These are phyloP conservation scores for Chaetomidium leptoderma DNA, from an alignment of 495 filamentous ascomycete genomes.

Conservation along the genomic window DNA sequence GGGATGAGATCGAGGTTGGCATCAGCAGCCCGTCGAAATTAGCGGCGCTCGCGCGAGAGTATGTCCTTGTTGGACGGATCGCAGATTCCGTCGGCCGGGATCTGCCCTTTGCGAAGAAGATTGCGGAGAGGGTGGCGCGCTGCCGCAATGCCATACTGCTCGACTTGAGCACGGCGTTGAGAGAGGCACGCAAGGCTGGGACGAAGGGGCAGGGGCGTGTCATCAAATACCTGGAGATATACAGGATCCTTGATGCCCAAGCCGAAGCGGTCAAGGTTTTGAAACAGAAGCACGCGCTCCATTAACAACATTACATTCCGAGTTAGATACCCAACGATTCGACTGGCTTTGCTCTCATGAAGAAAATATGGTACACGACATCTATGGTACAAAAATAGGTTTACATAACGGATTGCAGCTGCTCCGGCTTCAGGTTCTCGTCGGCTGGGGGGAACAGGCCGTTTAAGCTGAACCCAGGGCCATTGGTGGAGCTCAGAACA, in stretches of 20 bases:
- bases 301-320: conserved; percentile 4
- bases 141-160: conserved; percentile 72
- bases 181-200: conserved; percentile 59
- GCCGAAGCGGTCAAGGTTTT: conserved; percentile 68
- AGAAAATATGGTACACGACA: conserved; percentile 46
- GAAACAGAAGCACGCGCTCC: conserved; percentile 41
- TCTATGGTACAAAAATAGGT: conserved; percentile 34
- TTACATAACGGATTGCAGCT: conserved; percentile 52
- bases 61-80: conserved; percentile 37
- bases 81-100: conserved; percentile 42
- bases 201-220: conserved; percentile 52
- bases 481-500: conserved; percentile 84
- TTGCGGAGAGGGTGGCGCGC: conserved; percentile 49
- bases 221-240: conserved; percentile 70
- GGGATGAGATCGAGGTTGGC: conserved; percentile 26
- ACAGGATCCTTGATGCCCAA: conserved; percentile 70
- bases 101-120: conserved; percentile 45
- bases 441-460: conserved; percentile 64
- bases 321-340: conserved; percentile 33
- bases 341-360: conserved; percentile 19
- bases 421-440: conserved; percentile 49
- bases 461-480: conserved; percentile 80
- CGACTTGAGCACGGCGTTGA: conserved; percentile 74
- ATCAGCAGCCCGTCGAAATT: conserved; percentile 43
- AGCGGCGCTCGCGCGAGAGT: conserved; percentile 42